Conservation (phyloP, 2,329 filamentous ascomycete species). For the Colletotrichum sp. region DNA sequence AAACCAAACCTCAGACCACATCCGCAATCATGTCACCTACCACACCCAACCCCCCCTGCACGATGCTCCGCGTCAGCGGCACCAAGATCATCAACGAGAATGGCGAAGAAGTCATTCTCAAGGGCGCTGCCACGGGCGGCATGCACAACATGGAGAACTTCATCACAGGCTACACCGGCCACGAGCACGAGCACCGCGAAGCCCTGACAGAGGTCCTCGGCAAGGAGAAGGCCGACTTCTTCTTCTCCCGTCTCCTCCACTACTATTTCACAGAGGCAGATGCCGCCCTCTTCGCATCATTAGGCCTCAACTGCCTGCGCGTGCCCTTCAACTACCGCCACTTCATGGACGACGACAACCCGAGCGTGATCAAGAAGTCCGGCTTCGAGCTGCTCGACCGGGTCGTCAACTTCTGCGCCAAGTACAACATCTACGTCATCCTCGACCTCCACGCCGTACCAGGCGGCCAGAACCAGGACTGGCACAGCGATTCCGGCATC, state of each 20-base stretch:
- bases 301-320: constrained; percentile 63
- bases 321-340: constrained; percentile 67
- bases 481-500: constrained; percentile 46
- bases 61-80: constrained; percentile 34
- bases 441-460: constrained; percentile 50
- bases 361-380: constrained; percentile 47
- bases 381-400: constrained; percentile 56
- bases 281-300: constrained; percentile 59
- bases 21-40: background rate
- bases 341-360: constrained; percentile 58
- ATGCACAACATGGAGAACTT: constrained; percentile 63
- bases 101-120: constrained; percentile 50
- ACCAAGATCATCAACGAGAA: constrained; percentile 47
- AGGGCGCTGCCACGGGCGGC: constrained; percentile 34
- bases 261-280: constrained; percentile 66
- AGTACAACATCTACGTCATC: constrained; percentile 48
- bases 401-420: constrained; percentile 49
- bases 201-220: constrained; percentile 60
- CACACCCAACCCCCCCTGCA: constrained; percentile 24
- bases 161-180: constrained; percentile 66
- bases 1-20: background rate
- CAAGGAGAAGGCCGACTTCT: constrained; percentile 61
- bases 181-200: constrained; percentile 61
- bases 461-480: constrained; percentile 53
- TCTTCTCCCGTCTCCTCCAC: constrained; percentile 61